Base-by-base conservation (phyloP, 2,329 filamentous ascomycete species). In the Paecilomyces sp. region DNA sequence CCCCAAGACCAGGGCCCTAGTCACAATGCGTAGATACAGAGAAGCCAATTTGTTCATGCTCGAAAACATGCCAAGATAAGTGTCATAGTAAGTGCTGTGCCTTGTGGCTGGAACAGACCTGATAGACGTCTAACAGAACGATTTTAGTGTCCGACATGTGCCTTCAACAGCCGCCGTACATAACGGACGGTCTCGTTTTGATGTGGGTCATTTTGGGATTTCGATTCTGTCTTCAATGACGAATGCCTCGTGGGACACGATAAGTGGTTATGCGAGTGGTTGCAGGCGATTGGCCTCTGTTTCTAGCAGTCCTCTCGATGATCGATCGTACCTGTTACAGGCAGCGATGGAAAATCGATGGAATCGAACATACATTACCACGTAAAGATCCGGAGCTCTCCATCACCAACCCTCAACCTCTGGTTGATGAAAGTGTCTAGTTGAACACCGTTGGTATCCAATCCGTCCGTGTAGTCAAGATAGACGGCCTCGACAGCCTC, bases 1-100 rank as follows among this genome's bases (percentile, higher is more conserved):
- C 9, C 59, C 62, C 30, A 60, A 65, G 34, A 54, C 47, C 51
- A 6, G 13, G 24, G 13, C n/a, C 11, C 11, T 25, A 11, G 28
- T 53, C 51, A 25, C 28, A 11, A 25, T 22, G 22, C 51, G 51
- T 12, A 25, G 11, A 11, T 18, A 6, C 18, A 30, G 28, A 15
- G 51, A 53, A 11, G 22, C 22, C 28, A 25, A 25, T 22, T 13
- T 53, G 24, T 24, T 11, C 12, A 22, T 24, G 24, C 51, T 53
- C 51, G 51, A 53, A 24, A 11, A 22, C 1, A 53, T 53, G 22
- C 22, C 51, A 11, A 53, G 51, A 30, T 53, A 30, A 53, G 15
- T 53, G 51, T 22, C 24, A 25, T 24, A 53, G 51, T 25, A 13
- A 25, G 22, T 25, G 22, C 51, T 11, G 8, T 13, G 15, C 51